These are phyloP conservation scores for Colletotrichum tropicale DNA, from an alignment of 2,329 filamentous ascomycete genomes.

Conservation along the genomic window DNA sequence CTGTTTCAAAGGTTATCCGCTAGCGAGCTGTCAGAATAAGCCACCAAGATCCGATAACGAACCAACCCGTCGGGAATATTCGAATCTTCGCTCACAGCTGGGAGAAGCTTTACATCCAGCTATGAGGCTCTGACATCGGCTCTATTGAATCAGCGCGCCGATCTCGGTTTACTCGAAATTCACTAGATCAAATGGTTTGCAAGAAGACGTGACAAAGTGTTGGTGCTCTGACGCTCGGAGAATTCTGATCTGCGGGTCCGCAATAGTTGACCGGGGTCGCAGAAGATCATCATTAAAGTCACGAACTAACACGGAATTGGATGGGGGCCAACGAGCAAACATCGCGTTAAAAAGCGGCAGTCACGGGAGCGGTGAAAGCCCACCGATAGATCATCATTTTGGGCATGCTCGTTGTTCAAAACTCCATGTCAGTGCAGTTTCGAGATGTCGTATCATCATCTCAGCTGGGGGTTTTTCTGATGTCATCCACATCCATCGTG, in stretches of 20 bases:
- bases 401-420: neutral
- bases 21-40: neutral
- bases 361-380: neutral
- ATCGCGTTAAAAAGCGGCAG: neutral
- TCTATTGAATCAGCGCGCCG: neutral
- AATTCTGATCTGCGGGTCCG: neutral
- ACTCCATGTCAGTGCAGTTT: neutral
- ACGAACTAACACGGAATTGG: neutral
- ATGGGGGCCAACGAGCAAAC: neutral
- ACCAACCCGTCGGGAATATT: neutral
- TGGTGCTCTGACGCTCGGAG: neutral
- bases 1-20: neutral
- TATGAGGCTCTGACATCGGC: neutral
- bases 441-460: neutral
- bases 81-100: neutral
- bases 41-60: neutral
- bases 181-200: neutral
- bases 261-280: neutral
- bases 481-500: neutral
- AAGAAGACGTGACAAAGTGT: neutral
- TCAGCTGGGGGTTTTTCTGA: neutral
- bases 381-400: neutral
- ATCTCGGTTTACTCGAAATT: neutral
- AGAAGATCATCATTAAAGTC: constrained; percentile 6
- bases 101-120: neutral